Base-by-base conservation (phyloP, 1,139 yeast species). In the Pichiaceae sp. region DNA sequence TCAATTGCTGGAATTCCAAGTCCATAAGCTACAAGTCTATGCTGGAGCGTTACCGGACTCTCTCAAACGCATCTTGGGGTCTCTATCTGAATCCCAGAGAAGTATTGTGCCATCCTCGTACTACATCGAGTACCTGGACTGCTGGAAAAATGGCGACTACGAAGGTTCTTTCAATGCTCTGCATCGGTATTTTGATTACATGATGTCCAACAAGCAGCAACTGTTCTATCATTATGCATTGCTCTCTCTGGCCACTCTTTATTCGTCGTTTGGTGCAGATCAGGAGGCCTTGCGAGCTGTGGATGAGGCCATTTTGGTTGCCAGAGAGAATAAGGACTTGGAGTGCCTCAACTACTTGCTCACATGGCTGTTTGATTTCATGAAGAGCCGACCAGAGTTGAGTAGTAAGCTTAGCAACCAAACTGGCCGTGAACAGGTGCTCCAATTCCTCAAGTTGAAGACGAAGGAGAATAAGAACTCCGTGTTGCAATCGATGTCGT, bases 271-370 rank as follows among this genome's bases (percentile, higher is more conserved):
- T 57, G 79, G 82, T 26, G 82, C 82, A 46, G 77, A 76, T 44
- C 72, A 70, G 20, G 85, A 84, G 45, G 95, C 96, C 0, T 58
- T 84, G 14, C 70, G 79, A 46, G 82, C 95, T 0, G 82, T 87
- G 4, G 86, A 82, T 46, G 96, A 87, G 53, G 93, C 96, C 0
- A 81, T 87, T 3, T 68, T 84, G 3, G 89, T 87, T 2, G 96
- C 96, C 0, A 64, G 96, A 47, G 96, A 87, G 50, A 80, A 83
- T 49, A 79, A 78, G 45, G 96, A 87, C 54, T 68, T 74, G 42
- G 63, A 70, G 11, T 84, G 95, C 16, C 63, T 87, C 29, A 81
- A 86, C 14, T 79, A 78, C 46, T 71, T 87, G n/a, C 62, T 86
- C 33, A 72, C 89, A 7, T 85, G 95, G 94, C 63, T 86, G 1